Evolutionary conservation across 805 yeast species (phyloP).

Genomic region (Teunomyces cretensis): DNA sequence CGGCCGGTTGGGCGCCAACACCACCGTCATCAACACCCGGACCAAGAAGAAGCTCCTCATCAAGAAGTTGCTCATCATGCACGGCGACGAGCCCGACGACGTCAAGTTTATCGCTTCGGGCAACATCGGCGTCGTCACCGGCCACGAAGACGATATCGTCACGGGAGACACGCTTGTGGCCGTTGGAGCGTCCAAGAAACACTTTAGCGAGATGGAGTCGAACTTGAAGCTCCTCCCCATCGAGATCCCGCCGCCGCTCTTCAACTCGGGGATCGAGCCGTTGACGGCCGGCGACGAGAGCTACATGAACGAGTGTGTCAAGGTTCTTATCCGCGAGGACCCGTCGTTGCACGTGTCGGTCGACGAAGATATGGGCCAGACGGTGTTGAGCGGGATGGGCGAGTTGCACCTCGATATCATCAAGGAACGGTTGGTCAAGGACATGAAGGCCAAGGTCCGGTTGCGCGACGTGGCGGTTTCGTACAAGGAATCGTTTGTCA

Average conservation of each 20-base stretch:
- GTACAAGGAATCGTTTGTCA: constrained; percentile 66
- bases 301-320: constrained; percentile 68
- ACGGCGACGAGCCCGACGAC: constrained; percentile 82
- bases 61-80: constrained; percentile 74
- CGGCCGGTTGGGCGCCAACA: constrained; percentile 66
- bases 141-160: constrained; percentile 62
- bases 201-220: constrained; percentile 44
- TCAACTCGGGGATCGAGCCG: constrained; percentile 83
- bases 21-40: constrained; percentile 64
- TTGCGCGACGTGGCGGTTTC: constrained; percentile 87
- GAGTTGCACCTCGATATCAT: constrained; percentile 92
- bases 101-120: constrained; percentile 67
- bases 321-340: constrained; percentile 74
- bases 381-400: constrained; percentile 93
- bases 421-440: constrained; percentile 71
- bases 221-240: constrained; percentile 68
- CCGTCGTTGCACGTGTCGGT: constrained; percentile 74
- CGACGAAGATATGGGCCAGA: constrained; percentile 88
- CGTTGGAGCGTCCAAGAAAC: constrained; percentile 49
- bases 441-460: constrained; percentile 77
- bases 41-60: constrained; percentile 66
- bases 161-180: constrained; percentile 91
- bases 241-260: constrained; percentile 87
- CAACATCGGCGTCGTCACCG: constrained; percentile 87
- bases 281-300: constrained; percentile 76